These are phyloP conservation scores for Mucor racemosus DNA, from an alignment of 371 early-diverging fungal species.

Conservation along the genomic window DNA sequence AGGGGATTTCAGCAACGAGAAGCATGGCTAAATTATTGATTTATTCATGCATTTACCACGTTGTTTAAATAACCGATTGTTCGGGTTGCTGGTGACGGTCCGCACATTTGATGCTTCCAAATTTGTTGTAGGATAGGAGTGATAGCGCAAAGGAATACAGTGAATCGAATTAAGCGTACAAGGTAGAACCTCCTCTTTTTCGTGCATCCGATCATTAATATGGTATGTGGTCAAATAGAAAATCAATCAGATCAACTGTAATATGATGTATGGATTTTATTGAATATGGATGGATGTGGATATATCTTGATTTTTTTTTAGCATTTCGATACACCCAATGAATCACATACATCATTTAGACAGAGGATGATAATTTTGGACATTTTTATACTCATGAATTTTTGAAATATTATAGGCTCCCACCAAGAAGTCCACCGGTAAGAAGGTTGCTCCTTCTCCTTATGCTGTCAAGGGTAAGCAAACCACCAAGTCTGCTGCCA, in stretches of 20 bases:
- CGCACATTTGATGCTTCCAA: background rate
- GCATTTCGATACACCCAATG: background rate
- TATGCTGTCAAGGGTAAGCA: conserved; percentile 72
- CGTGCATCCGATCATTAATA: conserved; percentile 29
- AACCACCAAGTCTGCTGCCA: conserved; percentile 68
- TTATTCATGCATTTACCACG: background rate
- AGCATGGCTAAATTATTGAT: too few relatives aligned
- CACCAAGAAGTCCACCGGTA: conserved; percentile 62
- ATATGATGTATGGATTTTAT: background rate
- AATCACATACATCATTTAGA: background rate
- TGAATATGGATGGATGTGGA: conserved; percentile 8
- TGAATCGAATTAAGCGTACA: conserved; percentile 1
- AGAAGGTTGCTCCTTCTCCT: conserved; percentile 95
- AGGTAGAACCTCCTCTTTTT: conserved; percentile 22
- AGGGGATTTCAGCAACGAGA: too few relatives aligned
- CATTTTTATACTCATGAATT: background rate
- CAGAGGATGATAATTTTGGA: background rate
- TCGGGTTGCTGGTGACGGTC: background rate
- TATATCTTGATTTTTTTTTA: conserved; percentile 14
- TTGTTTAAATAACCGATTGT: background rate
- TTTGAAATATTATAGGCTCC: conserved; percentile 14
- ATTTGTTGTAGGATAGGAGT: background rate
- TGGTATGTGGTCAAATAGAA: conserved; percentile 10
- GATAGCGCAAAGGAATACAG: conserved; percentile 1
- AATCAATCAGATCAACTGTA: background rate